Evolutionary conservation across 2,329 filamentous ascomycete genomes (phyloP).

Genomic region (Ascochyta clinopodiicola): DNA sequence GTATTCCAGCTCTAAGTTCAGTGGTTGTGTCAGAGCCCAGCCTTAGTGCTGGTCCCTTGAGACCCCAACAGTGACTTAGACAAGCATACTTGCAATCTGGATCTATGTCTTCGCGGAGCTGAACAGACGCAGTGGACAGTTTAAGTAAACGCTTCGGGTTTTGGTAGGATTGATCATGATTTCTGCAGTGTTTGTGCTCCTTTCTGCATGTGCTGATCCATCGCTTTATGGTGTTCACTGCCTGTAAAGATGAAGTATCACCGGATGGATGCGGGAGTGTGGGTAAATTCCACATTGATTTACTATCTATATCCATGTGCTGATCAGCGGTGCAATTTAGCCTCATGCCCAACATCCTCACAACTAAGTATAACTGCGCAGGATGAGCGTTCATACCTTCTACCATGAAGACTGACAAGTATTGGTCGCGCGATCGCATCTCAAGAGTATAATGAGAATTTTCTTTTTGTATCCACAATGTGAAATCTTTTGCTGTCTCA

Average conservation of each 20-base stretch:
- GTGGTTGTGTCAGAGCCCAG: not conserved
- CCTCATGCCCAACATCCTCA: too few species aligned
- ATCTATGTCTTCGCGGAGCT: not conserved
- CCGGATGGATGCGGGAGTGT: not conserved
- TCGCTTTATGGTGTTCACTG: not conserved
- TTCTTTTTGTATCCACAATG: too few species aligned
- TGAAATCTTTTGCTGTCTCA: too few species aligned
- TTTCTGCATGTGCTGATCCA: not conserved
- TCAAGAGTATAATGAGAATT: too few species aligned
- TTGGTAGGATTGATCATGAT: not conserved
- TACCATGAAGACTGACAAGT: not conserved
- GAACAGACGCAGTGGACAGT: rapidly evolving
- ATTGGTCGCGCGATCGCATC: not conserved
- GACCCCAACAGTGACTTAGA: not conserved
- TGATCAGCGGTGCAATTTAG: not conserved
- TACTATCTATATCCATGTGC: not conserved
- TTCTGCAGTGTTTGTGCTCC: not conserved
- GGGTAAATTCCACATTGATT: too few species aligned
- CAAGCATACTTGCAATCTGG: not conserved
- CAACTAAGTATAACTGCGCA: too few species aligned
- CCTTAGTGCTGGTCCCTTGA: not conserved
- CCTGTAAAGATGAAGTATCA: not conserved
- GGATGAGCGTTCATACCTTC: not conserved
- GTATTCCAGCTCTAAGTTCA: not conserved
- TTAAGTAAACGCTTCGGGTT: not conserved